Conservation (phyloP, 257 asterid species). For the Solanum pennellii region DNA sequence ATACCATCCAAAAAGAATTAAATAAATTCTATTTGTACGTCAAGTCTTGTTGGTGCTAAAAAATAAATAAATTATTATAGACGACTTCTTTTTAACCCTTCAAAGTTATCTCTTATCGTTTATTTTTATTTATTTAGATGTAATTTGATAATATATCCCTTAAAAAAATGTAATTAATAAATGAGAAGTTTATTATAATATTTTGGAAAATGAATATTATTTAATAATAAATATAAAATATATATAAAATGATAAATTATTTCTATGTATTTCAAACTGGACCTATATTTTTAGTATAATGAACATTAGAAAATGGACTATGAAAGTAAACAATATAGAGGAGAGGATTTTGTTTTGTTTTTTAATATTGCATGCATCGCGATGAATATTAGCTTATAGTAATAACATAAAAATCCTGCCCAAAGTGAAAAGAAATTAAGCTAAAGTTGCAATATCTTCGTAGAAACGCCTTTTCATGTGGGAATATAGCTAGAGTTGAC, state of each 20-base stretch:
- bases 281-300: neutral
- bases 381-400: neutral
- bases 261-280: neutral
- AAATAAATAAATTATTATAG: neutral
- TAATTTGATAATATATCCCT: neutral
- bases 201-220: neutral
- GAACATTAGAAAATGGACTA: neutral
- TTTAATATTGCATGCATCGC: neutral
- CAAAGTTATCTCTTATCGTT: neutral
- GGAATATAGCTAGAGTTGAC: neutral
- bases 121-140: neutral
- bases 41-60: neutral
- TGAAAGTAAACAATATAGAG: neutral
- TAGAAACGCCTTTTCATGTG: neutral
- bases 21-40: neutral
- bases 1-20: neutral
- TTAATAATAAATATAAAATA: neutral
- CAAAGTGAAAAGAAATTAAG: neutral
- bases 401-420: neutral
- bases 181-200: neutral
- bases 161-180: neutral
- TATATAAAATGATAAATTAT: neutral
- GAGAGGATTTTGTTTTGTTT: neutral
- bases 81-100: neutral
- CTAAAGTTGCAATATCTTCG: neutral